These are phyloP conservation scores for Elsinoe arachidis DNA, from an alignment of 2,329 filamentous ascomycete genomes.

Conservation along the genomic window DNA sequence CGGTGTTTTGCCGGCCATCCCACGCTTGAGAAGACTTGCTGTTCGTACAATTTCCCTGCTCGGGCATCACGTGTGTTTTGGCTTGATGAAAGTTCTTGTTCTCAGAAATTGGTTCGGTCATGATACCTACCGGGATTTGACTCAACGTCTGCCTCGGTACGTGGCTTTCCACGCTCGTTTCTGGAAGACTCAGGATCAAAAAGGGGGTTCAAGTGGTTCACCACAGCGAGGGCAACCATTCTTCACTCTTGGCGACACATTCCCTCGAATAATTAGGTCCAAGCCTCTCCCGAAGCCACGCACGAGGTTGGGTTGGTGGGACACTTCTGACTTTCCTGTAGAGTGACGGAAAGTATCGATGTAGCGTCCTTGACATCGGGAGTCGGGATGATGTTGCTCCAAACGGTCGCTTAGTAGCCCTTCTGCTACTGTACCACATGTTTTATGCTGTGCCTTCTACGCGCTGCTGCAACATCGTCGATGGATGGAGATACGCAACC, in stretches of 20 bases:
- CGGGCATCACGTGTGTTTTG: constrained; percentile 5
- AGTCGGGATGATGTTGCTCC: constrained; percentile 10
- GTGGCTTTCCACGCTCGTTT: not conserved
- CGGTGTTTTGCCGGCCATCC: constrained; percentile 11
- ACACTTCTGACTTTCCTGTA: not conserved
- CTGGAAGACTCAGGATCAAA: not conserved
- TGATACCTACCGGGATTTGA: not conserved
- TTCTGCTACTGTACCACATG: not conserved
- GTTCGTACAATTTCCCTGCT: not conserved
- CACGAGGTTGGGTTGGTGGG: constrained; percentile 7
- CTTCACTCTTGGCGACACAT: not conserved
- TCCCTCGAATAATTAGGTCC: not conserved
- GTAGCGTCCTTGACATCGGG: constrained; percentile 1
- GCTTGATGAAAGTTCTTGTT: not conserved
- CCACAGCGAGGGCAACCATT: not conserved
- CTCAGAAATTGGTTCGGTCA: not conserved
- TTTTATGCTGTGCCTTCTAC: not conserved
- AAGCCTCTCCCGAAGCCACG: constrained; percentile 12
- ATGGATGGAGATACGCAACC: not conserved
- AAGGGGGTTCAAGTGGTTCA: not conserved
- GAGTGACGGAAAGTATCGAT: constrained; percentile 2
- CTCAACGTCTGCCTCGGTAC: not conserved
- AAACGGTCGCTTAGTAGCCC: constrained; percentile 1
- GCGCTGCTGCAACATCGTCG: not conserved
- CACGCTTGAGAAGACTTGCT: not conserved